phyloP scores from a whole-genome alignment of 2,329 filamentous ascomycete genomes.

The Lachnellula hyalina region DNA sequence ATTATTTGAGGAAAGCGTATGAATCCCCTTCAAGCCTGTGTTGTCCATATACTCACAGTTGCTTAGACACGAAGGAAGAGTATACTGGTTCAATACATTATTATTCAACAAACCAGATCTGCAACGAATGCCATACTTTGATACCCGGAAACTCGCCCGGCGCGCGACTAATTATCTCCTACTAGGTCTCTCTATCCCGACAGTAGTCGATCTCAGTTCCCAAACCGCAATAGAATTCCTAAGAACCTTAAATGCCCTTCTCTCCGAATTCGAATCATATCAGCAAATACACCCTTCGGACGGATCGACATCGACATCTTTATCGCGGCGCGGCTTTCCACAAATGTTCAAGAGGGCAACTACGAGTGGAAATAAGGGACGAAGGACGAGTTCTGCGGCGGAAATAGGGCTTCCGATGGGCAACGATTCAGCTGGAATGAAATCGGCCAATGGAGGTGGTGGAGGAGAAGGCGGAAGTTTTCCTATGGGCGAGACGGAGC shows the following conservation, averaged over 20 bases:
- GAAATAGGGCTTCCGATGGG: constrained; percentile 53
- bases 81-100: constrained; percentile 98
- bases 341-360: constrained; percentile 72
- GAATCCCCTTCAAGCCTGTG: constrained; percentile 32
- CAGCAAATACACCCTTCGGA: constrained; percentile 80
- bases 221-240: constrained; percentile 75
- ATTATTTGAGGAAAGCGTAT: constrained; percentile 88
- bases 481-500: constrained; percentile 56
- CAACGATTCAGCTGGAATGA: constrained; percentile 41
- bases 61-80: constrained; percentile 77
- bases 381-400: constrained; percentile 51
- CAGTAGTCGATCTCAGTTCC: constrained; percentile 80
- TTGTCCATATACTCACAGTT: not conserved
- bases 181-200: constrained; percentile 84
- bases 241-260: constrained; percentile 74
- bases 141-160: constrained; percentile 75
- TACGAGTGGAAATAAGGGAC: constrained; percentile 48
- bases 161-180: constrained; percentile 92
- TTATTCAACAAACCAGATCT: constrained; percentile 83
- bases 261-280: constrained; percentile 90
- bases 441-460: constrained; percentile 37
- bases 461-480: constrained; percentile 37
- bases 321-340: constrained; percentile 73
- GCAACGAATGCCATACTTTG: constrained; percentile 77
- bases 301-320: constrained; percentile 58